Evolutionary conservation across 2,329 filamentous ascomycete species (phyloP).

Genomic region (Curvularia lunata): DNA sequence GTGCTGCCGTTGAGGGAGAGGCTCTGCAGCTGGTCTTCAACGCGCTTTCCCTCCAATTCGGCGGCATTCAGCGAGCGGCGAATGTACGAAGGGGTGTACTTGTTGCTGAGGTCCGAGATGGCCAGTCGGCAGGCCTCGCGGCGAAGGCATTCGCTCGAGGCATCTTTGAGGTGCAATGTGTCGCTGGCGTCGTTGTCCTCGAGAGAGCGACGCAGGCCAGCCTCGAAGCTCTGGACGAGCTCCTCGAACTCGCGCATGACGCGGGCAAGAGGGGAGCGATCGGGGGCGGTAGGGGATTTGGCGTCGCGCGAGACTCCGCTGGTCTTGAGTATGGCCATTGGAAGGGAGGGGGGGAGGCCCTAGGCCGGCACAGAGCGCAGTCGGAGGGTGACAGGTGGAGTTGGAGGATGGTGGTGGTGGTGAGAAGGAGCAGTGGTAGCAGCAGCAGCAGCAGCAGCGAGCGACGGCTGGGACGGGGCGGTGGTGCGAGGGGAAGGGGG

Average conservation of each 20-base stretch:
- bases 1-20: constrained; percentile 14
- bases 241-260: constrained; percentile 46
- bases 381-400: constrained; percentile 5
- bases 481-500: constrained; percentile 7
- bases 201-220: constrained; percentile 39
- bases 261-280: constrained; percentile 32
- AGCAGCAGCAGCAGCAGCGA: neutral
- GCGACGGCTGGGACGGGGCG: constrained; percentile 6
- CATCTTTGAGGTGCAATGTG: constrained; percentile 3
- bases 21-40: constrained; percentile 40
- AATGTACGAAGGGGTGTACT: constrained; percentile 43
- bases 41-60: constrained; percentile 39
- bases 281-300: constrained; percentile 14
- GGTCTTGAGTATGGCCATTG: constrained; percentile 39
- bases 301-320: constrained; percentile 29
- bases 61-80: constrained; percentile 37
- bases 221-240: constrained; percentile 39
- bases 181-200: constrained; percentile 15
- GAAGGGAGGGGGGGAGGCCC: constrained; percentile 14
- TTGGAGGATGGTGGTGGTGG: no score
- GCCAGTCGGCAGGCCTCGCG: constrained; percentile 43
- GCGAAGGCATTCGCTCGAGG: constrained; percentile 28
- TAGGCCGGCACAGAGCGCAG: constrained; percentile 14
- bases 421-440: neutral
- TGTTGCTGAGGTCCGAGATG: constrained; percentile 40